Evolutionary conservation across 176 grass and related monocot species (phyloP).

Genomic region (Oryza officinalis): DNA sequence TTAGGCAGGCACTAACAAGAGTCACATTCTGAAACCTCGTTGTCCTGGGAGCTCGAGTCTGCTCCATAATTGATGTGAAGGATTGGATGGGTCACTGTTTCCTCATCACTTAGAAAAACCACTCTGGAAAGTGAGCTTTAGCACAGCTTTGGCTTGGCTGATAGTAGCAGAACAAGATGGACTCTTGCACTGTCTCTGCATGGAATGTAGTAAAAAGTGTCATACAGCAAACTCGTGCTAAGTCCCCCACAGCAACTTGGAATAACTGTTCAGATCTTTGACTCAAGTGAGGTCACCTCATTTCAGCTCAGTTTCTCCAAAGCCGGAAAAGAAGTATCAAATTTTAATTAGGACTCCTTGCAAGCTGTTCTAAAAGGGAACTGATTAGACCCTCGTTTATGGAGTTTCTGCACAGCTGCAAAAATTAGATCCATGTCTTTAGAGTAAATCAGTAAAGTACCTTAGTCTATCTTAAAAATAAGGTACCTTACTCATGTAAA

Average conservation of each 20-base stretch:
- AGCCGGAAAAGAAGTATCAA: background rate
- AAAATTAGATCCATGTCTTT: background rate
- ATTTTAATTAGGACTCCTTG: background rate
- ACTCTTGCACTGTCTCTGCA: background rate
- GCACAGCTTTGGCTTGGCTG: background rate
- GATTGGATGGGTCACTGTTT: constrained; percentile 12
- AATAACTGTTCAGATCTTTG: background rate
- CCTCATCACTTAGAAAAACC: background rate
- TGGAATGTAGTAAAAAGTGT: constrained; percentile 9
- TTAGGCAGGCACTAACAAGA: background rate
- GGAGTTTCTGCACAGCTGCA: background rate
- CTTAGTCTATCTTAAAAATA: background rate
- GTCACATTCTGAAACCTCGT: background rate
- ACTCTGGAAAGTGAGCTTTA: background rate
- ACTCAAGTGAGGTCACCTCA: constrained; percentile 1
- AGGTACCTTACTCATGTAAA: background rate
- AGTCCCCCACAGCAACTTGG: background rate
- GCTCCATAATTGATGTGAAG: background rate
- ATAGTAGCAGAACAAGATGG: constrained; percentile 1
- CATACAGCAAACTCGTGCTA: background rate
- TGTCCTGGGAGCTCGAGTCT: background rate
- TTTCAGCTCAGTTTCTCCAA: background rate
- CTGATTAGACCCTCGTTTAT: background rate
- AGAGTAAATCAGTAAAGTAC: background rate
- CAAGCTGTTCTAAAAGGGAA: background rate